A percentile compares a stretch with the other conserved stretches of the same genome.
phyloP scores from a whole-genome alignment of 257 asterid genomes.

The Anisodus tanguticus region DNA sequence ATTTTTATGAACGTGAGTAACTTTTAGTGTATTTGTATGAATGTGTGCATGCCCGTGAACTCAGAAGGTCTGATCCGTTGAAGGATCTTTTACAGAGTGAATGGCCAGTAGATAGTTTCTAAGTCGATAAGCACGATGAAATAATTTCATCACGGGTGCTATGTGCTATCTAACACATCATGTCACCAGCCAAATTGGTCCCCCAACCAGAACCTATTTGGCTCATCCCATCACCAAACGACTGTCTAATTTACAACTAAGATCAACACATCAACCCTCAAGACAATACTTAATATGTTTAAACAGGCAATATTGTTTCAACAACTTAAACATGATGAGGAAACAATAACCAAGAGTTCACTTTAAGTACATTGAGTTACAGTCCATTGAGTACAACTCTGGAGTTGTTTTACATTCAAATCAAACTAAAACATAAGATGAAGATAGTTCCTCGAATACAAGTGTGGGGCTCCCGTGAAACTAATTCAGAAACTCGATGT shows the following conservation, averaged over 20 bases:
- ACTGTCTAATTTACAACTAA: neutral
- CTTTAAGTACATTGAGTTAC: neutral
- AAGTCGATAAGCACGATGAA: neutral
- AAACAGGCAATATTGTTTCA: neutral
- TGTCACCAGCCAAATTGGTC: neutral
- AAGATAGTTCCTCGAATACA: neutral
- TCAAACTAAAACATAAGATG: neutral
- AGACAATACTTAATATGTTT: conserved; percentile 14
- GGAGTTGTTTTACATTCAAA: conserved; percentile 4
- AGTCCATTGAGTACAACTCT: neutral
- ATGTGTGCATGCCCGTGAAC: neutral
- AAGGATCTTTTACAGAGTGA: neutral
- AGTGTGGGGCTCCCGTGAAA: neutral
- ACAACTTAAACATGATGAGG: neutral
- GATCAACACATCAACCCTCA: neutral
- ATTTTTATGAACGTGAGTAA: neutral
- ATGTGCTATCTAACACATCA: neutral
- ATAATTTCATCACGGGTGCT: neutral
- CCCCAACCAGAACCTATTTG: neutral
- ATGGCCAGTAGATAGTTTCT: conserved; percentile 1
- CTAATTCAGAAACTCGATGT: neutral
- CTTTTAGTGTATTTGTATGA: neutral
- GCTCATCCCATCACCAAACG: neutral
- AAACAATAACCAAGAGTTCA: neutral
- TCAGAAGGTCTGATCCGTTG: neutral